Conservation (phyloP, 2,329 filamentous ascomycete genomes). For the Tolypocladium tropicale region DNA sequence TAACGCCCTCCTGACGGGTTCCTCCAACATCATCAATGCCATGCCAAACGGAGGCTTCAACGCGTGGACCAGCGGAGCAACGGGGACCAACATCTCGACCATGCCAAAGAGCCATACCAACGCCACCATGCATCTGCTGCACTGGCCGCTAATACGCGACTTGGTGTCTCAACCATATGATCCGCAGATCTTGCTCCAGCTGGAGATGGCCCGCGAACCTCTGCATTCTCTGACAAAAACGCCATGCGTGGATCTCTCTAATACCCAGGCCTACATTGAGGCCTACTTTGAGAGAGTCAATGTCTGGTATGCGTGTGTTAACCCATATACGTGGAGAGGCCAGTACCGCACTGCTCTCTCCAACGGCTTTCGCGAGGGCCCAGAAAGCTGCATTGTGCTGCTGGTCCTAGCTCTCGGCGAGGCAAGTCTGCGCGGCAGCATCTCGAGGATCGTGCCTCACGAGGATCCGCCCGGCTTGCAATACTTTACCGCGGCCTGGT, state of each 20-base stretch:
- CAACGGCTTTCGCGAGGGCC: slow-evolving; percentile 66
- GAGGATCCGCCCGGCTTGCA: slow-evolving; percentile 66
- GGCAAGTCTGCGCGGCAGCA: slow-evolving; percentile 65
- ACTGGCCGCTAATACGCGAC: slow-evolving; percentile 72
- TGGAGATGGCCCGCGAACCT: slow-evolving; percentile 73
- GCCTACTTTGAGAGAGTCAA: slow-evolving; percentile 76
- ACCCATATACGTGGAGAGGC: slow-evolving; percentile 68
- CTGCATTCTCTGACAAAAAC: slow-evolving; percentile 56
- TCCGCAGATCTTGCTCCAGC: slow-evolving; percentile 68
- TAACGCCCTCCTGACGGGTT: slow-evolving; percentile 33
- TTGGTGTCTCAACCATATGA: slow-evolving; percentile 69
- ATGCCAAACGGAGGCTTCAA: slow-evolving; percentile 58
- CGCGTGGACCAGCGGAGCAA: slow-evolving; percentile 52
- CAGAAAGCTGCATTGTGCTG: slow-evolving; percentile 73
- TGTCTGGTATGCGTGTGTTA: slow-evolving; percentile 78
- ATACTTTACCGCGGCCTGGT: slow-evolving; percentile 76
- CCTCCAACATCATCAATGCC: slow-evolving; percentile 37
- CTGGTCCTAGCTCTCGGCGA: slow-evolving; percentile 69
- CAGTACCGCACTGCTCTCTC: slow-evolving; percentile 68
- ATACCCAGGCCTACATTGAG: slow-evolving; percentile 64
- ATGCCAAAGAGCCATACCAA: slow-evolving; percentile 83
- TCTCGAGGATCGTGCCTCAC: slow-evolving; percentile 57
- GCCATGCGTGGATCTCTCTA: slow-evolving; percentile 60
- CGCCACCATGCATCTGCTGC: slow-evolving; percentile 65
- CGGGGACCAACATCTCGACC: slow-evolving; percentile 60